Conservation (phyloP, 2,329 filamentous ascomycete genomes). For the Peltaster fructicola region DNA sequence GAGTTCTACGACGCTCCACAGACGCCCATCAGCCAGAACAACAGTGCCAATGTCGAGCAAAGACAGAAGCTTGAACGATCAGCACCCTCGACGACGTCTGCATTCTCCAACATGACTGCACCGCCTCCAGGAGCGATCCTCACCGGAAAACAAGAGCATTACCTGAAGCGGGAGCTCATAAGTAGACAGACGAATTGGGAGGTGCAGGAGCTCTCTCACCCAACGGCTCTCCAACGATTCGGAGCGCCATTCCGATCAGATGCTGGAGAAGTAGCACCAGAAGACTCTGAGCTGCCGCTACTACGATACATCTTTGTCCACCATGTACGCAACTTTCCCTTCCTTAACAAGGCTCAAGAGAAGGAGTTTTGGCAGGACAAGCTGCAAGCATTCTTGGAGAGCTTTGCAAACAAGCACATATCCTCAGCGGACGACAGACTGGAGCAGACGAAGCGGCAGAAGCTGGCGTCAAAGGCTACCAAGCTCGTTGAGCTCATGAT, state of each 20-base stretch:
- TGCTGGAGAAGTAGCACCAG: constrained; percentile 75
- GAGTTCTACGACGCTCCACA: too few relatives aligned
- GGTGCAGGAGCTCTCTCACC: constrained; percentile 82
- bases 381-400: constrained; percentile 87
- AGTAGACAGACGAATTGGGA: constrained; percentile 78
- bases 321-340: constrained; percentile 94
- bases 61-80: constrained; percentile 11
- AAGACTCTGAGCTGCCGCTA: constrained; percentile 86
- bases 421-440: constrained; percentile 90
- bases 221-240: constrained; percentile 85
- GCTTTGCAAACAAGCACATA: constrained; percentile 91
- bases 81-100: constrained; percentile 10
- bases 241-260: constrained; percentile 90
- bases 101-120: constrained; percentile 24
- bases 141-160: constrained; percentile 96
- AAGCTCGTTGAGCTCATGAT: constrained; percentile 99
- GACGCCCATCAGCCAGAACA: constrained; percentile 5
- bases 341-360: constrained; percentile 88
- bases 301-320: constrained; percentile 95
- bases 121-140: constrained; percentile 44
- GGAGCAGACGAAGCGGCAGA: constrained; percentile 88
- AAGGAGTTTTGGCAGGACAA: constrained; percentile 99
- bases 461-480: constrained; percentile 79
- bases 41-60: constrained; percentile 4
- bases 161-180: constrained; percentile 90